Conservation (phyloP, 2,329 filamentous ascomycete genomes). For the Aspergillus sp. region DNA sequence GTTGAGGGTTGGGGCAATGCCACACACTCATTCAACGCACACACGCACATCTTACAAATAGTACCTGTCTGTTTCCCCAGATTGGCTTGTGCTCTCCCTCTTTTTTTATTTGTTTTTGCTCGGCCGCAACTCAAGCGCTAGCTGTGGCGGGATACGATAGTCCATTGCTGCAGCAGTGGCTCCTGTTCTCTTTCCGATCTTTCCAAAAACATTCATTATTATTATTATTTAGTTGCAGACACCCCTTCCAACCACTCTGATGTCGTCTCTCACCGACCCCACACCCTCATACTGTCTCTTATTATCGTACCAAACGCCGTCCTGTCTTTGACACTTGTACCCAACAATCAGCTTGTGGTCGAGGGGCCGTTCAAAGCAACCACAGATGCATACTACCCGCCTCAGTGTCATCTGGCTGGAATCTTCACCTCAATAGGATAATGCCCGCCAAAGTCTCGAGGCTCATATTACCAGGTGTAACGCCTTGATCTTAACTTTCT, state of each 20-base stretch:
- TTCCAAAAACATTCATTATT: background rate
- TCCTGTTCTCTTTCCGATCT: constrained; percentile 13
- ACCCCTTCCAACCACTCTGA: background rate
- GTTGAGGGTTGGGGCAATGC: constrained; percentile 23
- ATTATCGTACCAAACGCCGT: constrained; percentile 5
- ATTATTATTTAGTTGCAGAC: background rate
- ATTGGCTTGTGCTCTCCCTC: constrained; percentile 27
- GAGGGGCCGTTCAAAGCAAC: constrained; percentile 12
- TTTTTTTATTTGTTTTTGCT: constrained; percentile 9
- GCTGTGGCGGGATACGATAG: constrained; percentile 16
- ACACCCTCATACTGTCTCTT: constrained; percentile 18
- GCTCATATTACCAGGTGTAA: constrained; percentile 1
- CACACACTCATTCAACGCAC: constrained; percentile 27
- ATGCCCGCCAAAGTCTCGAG: constrained; percentile 9
- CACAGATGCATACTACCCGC: constrained; percentile 23
- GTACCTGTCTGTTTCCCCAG: constrained; percentile 35
- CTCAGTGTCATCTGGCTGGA: constrained; percentile 19
- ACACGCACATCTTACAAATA: constrained; percentile 31
- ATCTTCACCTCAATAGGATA: constrained; percentile 11
- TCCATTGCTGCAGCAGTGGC: constrained; percentile 15
- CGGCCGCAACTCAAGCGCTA: constrained; percentile 23
- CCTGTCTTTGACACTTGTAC: constrained; percentile 16
- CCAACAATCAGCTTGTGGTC: constrained; percentile 22
- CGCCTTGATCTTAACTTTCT: background rate
- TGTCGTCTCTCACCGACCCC: background rate